Base-by-base conservation (phyloP, 2,329 filamentous ascomycete genomes). In the Aspergillus sp. region DNA sequence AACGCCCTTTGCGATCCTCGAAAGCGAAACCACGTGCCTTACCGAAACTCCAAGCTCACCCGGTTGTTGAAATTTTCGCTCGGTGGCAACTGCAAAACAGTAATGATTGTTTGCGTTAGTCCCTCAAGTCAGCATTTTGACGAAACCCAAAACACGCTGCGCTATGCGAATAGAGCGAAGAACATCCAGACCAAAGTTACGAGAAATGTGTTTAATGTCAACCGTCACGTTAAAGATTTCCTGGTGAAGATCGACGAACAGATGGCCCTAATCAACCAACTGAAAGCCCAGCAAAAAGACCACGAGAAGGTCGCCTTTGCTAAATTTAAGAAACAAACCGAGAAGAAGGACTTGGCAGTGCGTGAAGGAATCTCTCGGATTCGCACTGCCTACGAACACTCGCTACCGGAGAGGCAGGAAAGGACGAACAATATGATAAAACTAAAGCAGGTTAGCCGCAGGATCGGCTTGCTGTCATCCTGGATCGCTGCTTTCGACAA, bases 121-220 rank as follows among this genome's bases (percentile, higher is more conserved):
- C 95, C 95, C 1, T 97, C 92, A 0, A 98, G 95, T 71, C 90
- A 91, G 5, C 95, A 99, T 77, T 99, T 95, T 69, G 95, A 99
- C 75, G 95, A 99, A 78, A 97, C 94, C 0, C 95, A 99, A 71
- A 99, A 99, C 76, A 99, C 95, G 0, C 83, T 99, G 18, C 90
- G 96, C 69, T 99, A 99, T 71, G 95, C 95, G 53, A 98, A 99
- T 76, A 86, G 95, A 67, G 95, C 95, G 60, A 99, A 99, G 85
- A 99, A 99, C 71, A 99, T 99, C 73, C 96, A 98, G 80, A 99
- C 95, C 60, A 99, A 99, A 83, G 92, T 97, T 58, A 97, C 95
- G n/a, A 88, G 93, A 70, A 99, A 99, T 73, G 93, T 98, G 24
- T 99, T 96, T 80, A 99, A 99, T 75, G 95, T 99, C 64, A 97